Conservation (phyloP, 148 eudicot species). For the Spergularia bocconei region DNA sequence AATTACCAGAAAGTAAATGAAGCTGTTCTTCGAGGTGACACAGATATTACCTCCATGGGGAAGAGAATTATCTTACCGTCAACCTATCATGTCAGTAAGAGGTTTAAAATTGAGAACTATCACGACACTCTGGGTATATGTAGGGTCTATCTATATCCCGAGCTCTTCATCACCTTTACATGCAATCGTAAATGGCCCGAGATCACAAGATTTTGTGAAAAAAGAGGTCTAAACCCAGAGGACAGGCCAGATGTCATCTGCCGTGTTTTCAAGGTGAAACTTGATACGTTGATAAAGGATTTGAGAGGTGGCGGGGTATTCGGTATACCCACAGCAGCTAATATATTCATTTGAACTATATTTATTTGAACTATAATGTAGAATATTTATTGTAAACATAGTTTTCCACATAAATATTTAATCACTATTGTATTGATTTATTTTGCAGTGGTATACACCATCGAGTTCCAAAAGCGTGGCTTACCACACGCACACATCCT, state of each 20-base stretch:
- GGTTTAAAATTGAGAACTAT: too few relatives aligned
- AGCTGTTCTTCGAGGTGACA: too few relatives aligned
- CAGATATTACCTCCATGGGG: too few relatives aligned
- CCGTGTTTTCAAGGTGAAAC: neutral
- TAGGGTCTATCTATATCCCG: too few relatives aligned
- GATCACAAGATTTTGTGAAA: neutral
- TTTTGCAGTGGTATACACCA: neutral
- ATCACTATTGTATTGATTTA: neutral
- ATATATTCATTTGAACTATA: neutral
- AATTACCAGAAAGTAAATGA: too few relatives aligned
- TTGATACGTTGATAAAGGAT: neutral
- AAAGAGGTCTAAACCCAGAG: neutral
- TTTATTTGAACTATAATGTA: too few relatives aligned
- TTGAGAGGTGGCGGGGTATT: neutral
- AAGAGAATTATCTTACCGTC: too few relatives aligned
- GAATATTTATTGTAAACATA: too few relatives aligned
- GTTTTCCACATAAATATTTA: neutral
- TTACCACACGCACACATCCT: conserved; percentile 15
- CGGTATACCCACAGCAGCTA: neutral
- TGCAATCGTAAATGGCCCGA: neutral
- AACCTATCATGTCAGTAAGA: too few relatives aligned
- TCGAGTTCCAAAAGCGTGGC: conserved; percentile 15
- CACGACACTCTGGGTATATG: too few relatives aligned
- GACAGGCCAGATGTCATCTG: neutral
- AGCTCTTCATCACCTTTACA: too few relatives aligned